Conservation (phyloP, 148 eudicot genomes). For the Cornus controversa region DNA sequence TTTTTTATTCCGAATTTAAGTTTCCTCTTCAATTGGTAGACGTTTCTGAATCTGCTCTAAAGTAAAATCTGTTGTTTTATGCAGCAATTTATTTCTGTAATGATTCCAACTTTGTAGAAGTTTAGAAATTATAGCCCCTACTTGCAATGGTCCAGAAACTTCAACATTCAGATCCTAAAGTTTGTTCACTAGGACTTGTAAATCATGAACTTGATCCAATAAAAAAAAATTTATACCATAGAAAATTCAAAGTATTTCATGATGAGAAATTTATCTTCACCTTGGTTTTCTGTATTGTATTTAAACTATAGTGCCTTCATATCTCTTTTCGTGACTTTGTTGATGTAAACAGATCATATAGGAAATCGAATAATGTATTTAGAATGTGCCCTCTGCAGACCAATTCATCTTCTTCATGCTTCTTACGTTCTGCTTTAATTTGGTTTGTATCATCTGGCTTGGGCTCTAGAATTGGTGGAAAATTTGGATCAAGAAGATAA, state of each 20-base stretch:
- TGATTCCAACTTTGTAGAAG: no score
- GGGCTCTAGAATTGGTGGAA: not conserved
- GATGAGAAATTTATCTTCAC: slow-evolving; percentile 14
- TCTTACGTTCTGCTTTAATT: not conserved
- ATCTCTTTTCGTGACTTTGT: slow-evolving; percentile 1
- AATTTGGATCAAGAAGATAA: slow-evolving; percentile 8
- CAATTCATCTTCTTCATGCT: slow-evolving; percentile 9
- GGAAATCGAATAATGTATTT: not conserved
- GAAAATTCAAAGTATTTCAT: no score
- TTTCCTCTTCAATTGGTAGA: not conserved
- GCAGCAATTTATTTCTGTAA: not conserved
- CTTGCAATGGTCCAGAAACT: no score
- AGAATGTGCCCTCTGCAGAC: slow-evolving; percentile 17
- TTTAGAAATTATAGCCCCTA: not conserved
- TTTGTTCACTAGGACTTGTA: no score
- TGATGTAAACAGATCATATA: not conserved
- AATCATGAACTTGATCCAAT: no score
- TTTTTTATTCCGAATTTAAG: not conserved
- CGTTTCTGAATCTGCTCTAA: no score
- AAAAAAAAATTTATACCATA: no score
- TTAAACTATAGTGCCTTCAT: not conserved
- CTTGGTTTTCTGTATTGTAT: slow-evolving; percentile 11
- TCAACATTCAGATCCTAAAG: no score
- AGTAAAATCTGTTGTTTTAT: no score
- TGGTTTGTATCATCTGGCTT: not conserved